These are phyloP conservation scores for Apiospora saccharicola DNA, from an alignment of 2,329 filamentous ascomycete species.

Conservation along the genomic window DNA sequence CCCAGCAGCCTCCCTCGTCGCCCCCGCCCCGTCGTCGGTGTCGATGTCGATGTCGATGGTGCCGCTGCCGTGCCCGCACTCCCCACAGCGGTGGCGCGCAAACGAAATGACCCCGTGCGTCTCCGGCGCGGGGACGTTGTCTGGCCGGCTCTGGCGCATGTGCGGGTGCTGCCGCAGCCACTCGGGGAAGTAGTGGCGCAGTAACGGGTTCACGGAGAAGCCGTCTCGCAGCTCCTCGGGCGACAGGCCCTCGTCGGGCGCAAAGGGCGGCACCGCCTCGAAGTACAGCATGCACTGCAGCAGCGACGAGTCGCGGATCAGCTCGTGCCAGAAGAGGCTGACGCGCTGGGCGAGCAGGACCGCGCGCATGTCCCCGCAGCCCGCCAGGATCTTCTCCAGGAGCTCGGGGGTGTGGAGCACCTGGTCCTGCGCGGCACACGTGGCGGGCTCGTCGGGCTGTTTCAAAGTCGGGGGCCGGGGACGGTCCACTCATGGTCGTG, in stretches of 20 bases:
- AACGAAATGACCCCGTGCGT: background rate
- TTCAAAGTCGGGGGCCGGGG: background rate
- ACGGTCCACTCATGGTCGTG: background rate
- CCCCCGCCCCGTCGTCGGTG: background rate
- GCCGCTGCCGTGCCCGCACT: no score
- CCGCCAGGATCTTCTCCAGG: background rate
- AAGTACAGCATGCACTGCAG: slow-evolving; percentile 10
- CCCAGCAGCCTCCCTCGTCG: background rate
- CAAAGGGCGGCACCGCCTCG: background rate
- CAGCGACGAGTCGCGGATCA: background rate
- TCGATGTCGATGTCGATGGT: no score
- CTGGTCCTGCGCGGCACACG: background rate
- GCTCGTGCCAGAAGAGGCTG: background rate
- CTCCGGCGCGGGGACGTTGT: background rate
- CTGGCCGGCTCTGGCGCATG: background rate
- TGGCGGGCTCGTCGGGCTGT: background rate
- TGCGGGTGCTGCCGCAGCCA: background rate
- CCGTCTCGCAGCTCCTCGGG: background rate
- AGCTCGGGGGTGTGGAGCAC: slow-evolving; percentile 4
- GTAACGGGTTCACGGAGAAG: background rate
- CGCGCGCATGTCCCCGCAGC: slow-evolving; percentile 10
- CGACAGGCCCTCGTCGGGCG: background rate
- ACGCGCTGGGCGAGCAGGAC: slow-evolving; percentile 14
- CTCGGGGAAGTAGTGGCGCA: background rate
- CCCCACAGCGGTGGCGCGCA: background rate